These are phyloP conservation scores for Clausena lansium DNA, from an alignment of 345 rosid genomes.

Conservation along the genomic window DNA sequence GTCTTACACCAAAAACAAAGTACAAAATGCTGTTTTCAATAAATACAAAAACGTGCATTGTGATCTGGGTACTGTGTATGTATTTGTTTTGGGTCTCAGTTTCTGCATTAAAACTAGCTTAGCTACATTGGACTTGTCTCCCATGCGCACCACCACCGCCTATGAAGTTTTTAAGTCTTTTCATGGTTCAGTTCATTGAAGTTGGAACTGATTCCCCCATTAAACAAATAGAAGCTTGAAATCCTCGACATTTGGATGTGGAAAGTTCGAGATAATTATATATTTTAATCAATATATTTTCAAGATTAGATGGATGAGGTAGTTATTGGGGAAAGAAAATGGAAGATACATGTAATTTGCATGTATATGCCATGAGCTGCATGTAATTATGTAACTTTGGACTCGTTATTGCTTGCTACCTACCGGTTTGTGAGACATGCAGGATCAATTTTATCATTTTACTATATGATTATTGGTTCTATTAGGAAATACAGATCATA, in stretches of 20 bases:
- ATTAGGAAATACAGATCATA: conserved; percentile 8
- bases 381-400: background rate
- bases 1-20: conserved; percentile 8
- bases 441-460: background rate
- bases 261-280: conserved; percentile 1
- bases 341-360: background rate
- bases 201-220: background rate
- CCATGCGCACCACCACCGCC: conserved; percentile 36
- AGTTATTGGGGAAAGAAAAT: background rate
- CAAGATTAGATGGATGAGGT: conserved; percentile 17
- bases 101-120: conserved; percentile 6
- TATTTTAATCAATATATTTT: background rate
- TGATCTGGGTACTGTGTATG: conserved; percentile 26
- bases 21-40: background rate
- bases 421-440: background rate
- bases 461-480: conserved; percentile 2
- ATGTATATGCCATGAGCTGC: conserved; percentile 21
- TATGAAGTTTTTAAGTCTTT: background rate
- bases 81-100: background rate
- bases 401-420: conserved; percentile 2
- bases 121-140: conserved; percentile 6
- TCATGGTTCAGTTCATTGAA: conserved; percentile 18
- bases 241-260: conserved; percentile 18
- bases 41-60: conserved; percentile 4
- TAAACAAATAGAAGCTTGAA: conserved; percentile 15